Evolutionary conservation across 2,329 filamentous ascomycete species (phyloP), one percentile per base, ranked within the genome.

Genomic region (Pseudocercospora eumusae): DNA sequence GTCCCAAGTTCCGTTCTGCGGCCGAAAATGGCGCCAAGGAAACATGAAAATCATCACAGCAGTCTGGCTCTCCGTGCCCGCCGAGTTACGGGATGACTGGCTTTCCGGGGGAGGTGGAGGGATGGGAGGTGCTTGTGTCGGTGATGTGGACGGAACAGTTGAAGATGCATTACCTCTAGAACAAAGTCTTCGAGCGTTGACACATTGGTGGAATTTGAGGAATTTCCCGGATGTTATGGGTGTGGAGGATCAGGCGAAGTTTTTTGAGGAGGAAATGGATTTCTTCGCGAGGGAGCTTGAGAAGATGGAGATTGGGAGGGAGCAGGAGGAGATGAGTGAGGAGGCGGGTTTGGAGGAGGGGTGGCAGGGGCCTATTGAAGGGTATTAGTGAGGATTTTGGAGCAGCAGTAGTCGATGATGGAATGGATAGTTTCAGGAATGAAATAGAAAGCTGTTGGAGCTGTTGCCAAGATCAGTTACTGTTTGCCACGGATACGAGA

Each of bases 1-100:
- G 78, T 95, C 92, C 64, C 95, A 99, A 77, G 95, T 99, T 4
- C 95, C 95, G 0, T 99, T 96, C 81, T 98, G 93, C 76, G 93
- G 95, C 21, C 88, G 95, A 47, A 99, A 99, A 79, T 99, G 95
- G 95, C 88, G 95, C 13, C 95, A 98, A 79, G 88, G 88, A 69
- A 98, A 99, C 77, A 99, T 99, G 95, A 90, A 93, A 59, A 93
- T 98, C 72, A 99, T 99, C 73, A 99, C 95, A 0, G 92, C 93
- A 3, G 91, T 99, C 1, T 99, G 97, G 76, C 82, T 99, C 54
- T 91, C 96, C 78, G 96, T 93, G 73, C 85, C 92, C 7, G 93
- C 93, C 0, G 93, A 98, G 75, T 82, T 99, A 50, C 85, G 93
- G 28, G 95, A 99, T 73, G 95, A 97, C 77, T 98, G 95, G 93